Evolutionary conservation across 805 yeast species (phyloP), one percentile per base, ranked within the genome.

Genomic region (Wilhelminamyces savonicus): DNA sequence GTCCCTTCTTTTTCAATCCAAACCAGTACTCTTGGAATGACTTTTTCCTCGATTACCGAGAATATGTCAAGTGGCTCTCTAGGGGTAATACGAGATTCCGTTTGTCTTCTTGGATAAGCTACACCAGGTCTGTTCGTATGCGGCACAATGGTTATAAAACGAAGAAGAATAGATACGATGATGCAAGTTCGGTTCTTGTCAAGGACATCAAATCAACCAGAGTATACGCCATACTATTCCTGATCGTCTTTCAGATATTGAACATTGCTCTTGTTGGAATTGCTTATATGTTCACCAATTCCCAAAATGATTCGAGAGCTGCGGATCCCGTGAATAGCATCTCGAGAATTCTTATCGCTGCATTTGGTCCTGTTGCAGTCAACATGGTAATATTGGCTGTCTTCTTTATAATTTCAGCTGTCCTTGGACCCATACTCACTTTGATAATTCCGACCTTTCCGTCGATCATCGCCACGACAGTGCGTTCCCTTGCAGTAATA

Each of bases 1-100:
- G 87, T 3, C 92, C 92, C 5, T 79, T 78, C 42, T 52, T 82
- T 24, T 82, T 76, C 58, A 82, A 82, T 48, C 90, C 92, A 1
- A 82, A 81, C 50, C 90, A 82, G 44, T 82, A 78, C 41, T 69
- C 76, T 4, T 75, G 78, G 59, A 59, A 59, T 7, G 88, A 81
- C 38, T 82, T 78, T 48, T 80, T 82, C 44, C 54, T 78, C 30
- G 90, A 82, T 52, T 82, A 82, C 52, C 62, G 67, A 32, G 66
- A 63, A 31, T 76, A 65, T 38, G 52, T 80, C 31, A 46, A 43
- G 21, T 72, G 77, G 77, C 50, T 76, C 32, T 58, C 63, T 3
- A 55, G 67, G 12, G 82, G 82, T 16, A 76, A 74, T 45, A 60
- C 70, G 4, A 56, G 48, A 30, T 41, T 55, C 32, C 45, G 57